These are phyloP conservation scores for Metschnikowia henanensis DNA, from an alignment of 805 yeast genomes.

Conservation along the genomic window DNA sequence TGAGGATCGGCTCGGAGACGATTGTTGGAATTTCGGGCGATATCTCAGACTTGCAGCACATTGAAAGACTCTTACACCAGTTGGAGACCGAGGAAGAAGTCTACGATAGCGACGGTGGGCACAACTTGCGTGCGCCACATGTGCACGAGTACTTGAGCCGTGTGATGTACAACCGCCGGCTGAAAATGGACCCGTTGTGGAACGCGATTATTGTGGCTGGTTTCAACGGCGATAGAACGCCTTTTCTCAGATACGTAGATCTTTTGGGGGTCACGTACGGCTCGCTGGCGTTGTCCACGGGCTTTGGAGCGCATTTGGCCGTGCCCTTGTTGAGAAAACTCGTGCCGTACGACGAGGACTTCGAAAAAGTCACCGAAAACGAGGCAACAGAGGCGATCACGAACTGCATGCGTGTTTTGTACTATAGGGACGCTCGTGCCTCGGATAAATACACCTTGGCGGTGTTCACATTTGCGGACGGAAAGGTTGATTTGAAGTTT, in stretches of 20 bases:
- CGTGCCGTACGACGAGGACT: constrained; percentile 78
- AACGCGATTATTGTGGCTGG: constrained; percentile 93
- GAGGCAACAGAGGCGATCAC: constrained; percentile 76
- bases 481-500: constrained; percentile 53
- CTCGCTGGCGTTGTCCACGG: constrained; percentile 90
- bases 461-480: constrained; percentile 51
- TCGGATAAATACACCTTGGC: constrained; percentile 82
- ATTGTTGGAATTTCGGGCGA: constrained; percentile 96
- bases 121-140: constrained; percentile 72
- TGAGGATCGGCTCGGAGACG: constrained; percentile 81
- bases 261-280: constrained; percentile 88
- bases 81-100: constrained; percentile 70
- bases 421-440: constrained; percentile 95
- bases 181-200: constrained; percentile 96
- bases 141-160: constrained; percentile 85
- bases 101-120: constrained; percentile 70
- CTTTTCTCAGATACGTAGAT: constrained; percentile 85
- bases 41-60: constrained; percentile 86
- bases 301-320: constrained; percentile 95
- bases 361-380: constrained; percentile 61
- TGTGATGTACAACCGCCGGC: constrained; percentile 82
- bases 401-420: constrained; percentile 91
- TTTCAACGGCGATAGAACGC: constrained; percentile 58
- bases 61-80: constrained; percentile 73
- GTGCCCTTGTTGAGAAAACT: constrained; percentile 85